Base-by-base conservation (phyloP, 2,329 filamentous ascomycete species). In the Emmonsiellopsis sp. region DNA sequence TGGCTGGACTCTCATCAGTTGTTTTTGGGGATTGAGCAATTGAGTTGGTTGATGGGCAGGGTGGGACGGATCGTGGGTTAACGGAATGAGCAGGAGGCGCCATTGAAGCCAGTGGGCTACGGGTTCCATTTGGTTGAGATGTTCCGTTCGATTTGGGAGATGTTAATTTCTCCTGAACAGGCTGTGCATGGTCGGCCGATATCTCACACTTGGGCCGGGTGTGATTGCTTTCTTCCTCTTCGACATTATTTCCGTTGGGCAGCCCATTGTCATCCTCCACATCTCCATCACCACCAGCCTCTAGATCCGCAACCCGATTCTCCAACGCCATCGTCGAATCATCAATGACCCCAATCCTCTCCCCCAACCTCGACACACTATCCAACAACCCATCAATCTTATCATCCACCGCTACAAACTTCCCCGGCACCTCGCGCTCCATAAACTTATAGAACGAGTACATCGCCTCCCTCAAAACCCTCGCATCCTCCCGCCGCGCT, bases 381-480 rank as follows among this genome's bases (percentile, higher is more conserved):
- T 67, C 65, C 52, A 60, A 54, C 38, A 60, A 55, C 38, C 57
- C 55, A 50, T 64, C 62, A 38, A 65, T 55, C 41, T 57, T 58
- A 48, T 65, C 59, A 51, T 67, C 63, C 3, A 66, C 53, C 13
- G 65, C 60, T n/a, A 55, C 51, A 37, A 65, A 57, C 50, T 58
- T 61, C 10, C 58, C 56, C 50, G 58, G 61, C 43, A 67, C 58
- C 43, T 65, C 62, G 34, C 61, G 55, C 38, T 67, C 63, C 40
- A 58, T 53, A 43, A 54, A 59, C 15, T 57, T 59, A 48, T 63
- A 65, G 54, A 67, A 63, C 3, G 62, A 55, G 40, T 62, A 59
- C 44, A 67, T 58, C 7, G 64, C 63, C 55, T 66, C 64, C 20
- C 63, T 59, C 31, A 65, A 44, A 43, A 63, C 58, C 26, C 63